Evolutionary conservation across 2,329 filamentous ascomycete genomes (phyloP).

Genomic region (Furcasterigmium sp.): DNA sequence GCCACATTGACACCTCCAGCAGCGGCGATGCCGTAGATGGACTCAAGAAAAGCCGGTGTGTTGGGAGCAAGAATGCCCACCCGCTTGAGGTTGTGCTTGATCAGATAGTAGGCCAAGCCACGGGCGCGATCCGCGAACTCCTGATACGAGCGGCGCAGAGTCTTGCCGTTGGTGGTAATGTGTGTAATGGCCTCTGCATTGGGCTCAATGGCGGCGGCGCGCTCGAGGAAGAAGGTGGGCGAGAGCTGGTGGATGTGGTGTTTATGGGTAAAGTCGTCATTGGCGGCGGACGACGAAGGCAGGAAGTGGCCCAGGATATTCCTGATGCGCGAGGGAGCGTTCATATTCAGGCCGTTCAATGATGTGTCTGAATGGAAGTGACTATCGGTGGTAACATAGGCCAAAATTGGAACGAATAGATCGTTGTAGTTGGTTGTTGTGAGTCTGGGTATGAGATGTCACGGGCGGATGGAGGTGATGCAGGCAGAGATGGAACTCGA

Average conservation of each 20-base stretch:
- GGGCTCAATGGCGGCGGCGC: conserved; percentile 84
- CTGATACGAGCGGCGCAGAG: conserved; percentile 71
- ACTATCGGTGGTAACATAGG: no score
- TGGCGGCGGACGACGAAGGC: conserved; percentile 20
- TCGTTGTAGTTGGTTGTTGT: no score
- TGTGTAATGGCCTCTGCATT: conserved; percentile 82
- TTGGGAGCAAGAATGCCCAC: conserved; percentile 88
- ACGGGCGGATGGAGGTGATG: no score
- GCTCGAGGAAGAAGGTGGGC: conserved; percentile 80
- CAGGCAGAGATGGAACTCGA: no score
- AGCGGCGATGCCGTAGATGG: conserved; percentile 80
- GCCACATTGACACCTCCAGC: conserved; percentile 74
- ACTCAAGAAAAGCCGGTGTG: conserved; percentile 89
- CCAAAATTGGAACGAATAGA: no score
- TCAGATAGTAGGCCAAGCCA: conserved; percentile 83
- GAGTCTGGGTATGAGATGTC: no score
- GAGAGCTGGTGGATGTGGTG: conserved; percentile 72
- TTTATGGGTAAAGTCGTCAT: conserved; percentile 33
- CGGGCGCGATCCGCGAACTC: conserved; percentile 81
- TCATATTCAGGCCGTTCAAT: no score
- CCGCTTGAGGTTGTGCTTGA: conserved; percentile 65
- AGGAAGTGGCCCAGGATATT: conserved; percentile 49
- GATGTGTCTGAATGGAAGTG: no score
- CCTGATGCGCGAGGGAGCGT: conserved; percentile 54
- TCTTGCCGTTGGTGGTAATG: conserved; percentile 69